Base-by-base conservation (phyloP, 2,329 filamentous ascomycete genomes). In the Aphanocladium album region DNA sequence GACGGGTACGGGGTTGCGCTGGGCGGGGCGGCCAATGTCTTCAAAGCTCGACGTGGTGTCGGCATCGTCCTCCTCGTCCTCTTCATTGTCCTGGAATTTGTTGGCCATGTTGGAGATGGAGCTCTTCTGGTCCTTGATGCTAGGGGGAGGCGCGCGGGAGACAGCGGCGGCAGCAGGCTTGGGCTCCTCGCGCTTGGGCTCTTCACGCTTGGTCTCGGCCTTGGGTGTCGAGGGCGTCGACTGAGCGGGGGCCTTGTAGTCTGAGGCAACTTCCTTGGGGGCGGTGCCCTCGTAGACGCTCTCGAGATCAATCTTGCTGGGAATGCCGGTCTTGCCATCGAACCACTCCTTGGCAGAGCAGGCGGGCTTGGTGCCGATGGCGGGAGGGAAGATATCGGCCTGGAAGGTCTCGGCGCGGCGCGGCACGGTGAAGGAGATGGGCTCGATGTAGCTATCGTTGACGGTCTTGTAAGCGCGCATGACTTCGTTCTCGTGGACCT, bases 401-500 rank as follows among this genome's bases (percentile, higher is more conserved):
- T 98, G 93, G 85, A 97, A 97, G 56, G 89, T 91, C 76, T 97
- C 92, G 60, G 95, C 91, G 64, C 95, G 87, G 64, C 95, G 87
- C 53, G 95, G 95, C 2, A 98, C 95, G 59, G 96, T 96, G 79
- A 99, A 99, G 2, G 95, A 96, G 71, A 99, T 90, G 45, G 95
- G 95, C 77, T 99, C 95, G 68, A 99, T 91, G 77, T 96, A 96
- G 51, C 80, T 75, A 73, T 99, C 95, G 75, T 93, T 96, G 74
- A 98, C 90, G 0, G 95, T 98, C 84, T 99, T 99, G 85, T 90
- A 99, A 47, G 89, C 93, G 67, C 93, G 88, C 82, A 96, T 93
- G 57, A 97, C 85, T 74, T 99, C 95, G 73, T 98, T 98, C 67
- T 98, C 95, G 75, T 97, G 93, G 53, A 96, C 83, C 86, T 89